Base-by-base conservation (phyloP, 2,329 filamentous ascomycete genomes). In the Ascochyta lentis region DNA sequence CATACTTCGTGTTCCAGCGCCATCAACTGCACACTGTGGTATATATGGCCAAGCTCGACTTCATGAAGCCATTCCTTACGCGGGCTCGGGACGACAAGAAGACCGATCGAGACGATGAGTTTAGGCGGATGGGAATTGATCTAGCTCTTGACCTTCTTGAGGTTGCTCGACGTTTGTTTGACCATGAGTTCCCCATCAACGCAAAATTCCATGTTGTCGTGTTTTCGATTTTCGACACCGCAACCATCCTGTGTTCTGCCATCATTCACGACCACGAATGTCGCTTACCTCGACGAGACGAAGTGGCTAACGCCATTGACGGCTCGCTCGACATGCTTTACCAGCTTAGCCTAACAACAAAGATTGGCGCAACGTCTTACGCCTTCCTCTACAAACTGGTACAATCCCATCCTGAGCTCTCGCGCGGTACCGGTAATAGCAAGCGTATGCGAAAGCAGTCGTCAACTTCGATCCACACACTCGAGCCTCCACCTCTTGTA, bases 141-240 rank as follows among this genome's bases (percentile, higher is more conserved):
- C 76, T 78, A 37, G 74, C 77, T 10, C 60, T 84, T 16, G 77
- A 76, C 41, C 65, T 83, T 2, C 76, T 84, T 56, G 56, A 66
- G 3, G 69, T 74, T 1, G 71, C 80, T 5, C 73, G 74, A 22
- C 61, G 66, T 13, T 75, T 83, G 9, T 81, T 82, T 47, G 69
- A 80, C 16, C 72, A 78, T 33, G 71, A 79, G 8, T 79, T 76
- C 43, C 79, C 80, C 0, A 68, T 78, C 12, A 79, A 82, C 40
- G 75, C 78, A 6, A 82, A 80, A 33, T 83, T 81, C 38, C 79
- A 83, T 58, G 76, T 81, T 47, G 77, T 81, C 6, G 70, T 81
- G 0, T 84, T 83, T 52, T 73, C 75, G 39, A 78, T 83, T 29
- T 84, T 84, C 42, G 81, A 84, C 56, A 81, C 80, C 0, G 77